Base-by-base conservation (phyloP, 371 early-diverging fungal species). In the Mortierella sp. region DNA sequence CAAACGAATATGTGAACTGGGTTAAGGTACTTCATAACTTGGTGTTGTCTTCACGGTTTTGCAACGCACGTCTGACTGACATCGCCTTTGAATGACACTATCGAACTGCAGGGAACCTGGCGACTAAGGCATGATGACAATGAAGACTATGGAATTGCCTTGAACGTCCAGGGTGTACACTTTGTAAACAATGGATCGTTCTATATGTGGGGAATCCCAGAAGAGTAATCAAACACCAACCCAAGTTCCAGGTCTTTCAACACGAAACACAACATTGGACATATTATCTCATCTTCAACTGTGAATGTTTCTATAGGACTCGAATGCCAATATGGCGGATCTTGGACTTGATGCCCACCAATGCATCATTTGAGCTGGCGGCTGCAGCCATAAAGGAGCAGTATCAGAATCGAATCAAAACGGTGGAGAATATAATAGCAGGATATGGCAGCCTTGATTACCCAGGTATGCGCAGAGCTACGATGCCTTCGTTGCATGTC, bases 131-230 rank as follows among this genome's bases (percentile, higher is more conserved):
- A 88, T 56, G 81, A 81, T 1, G 84, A 86, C 39, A 82, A 82
- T 28, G 81, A 82, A 26, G 84, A 86, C 71, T 80, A 71, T 53
- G 88, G 88, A 0, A 82, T 85, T 8, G 64, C 86, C 27, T 67
- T 88, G 65, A 70, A 72, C 50, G 83, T 86, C 28, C 86, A 83
- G 42, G 88, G 88, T 21, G 74, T 87, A 24, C 88, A 88, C 58
- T 87, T 83, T 58, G 74, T 86, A 24, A 72, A 66, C 19, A 84
- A 86, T 51, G 88, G 88, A n/a, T 76, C 87, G 1, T 61, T 88
- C 23, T 88, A 83, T 49, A 67, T 88, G 62, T 80, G 84, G 72
- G 86, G 81, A 2, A 85, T 81, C 27, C 84, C 86, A 16, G 83
- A 86, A 43, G 79, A 83, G 87, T 87, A 81, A 69, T 38, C 21